These are phyloP conservation scores for Epichloe gansuensis DNA, from an alignment of 2,329 filamentous ascomycete species.

Conservation along the genomic window DNA sequence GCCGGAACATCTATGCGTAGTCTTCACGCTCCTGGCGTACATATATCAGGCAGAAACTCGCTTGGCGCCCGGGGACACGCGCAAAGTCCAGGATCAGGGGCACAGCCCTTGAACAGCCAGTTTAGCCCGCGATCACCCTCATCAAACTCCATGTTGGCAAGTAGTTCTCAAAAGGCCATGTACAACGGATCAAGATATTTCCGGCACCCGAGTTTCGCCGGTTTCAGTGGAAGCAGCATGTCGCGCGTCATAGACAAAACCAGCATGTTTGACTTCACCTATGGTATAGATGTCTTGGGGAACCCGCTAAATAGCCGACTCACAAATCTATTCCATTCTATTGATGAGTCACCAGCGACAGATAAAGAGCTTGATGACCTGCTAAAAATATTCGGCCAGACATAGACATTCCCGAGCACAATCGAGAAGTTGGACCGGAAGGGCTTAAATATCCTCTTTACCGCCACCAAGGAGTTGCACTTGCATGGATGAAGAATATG, in stretches of 20 bases:
- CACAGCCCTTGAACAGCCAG: not conserved
- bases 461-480: slow-evolving; percentile 70
- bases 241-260: slow-evolving; percentile 26
- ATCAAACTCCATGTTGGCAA: not conserved
- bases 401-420: slow-evolving; percentile 47
- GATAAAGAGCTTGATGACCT: slow-evolving; percentile 58
- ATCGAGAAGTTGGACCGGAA: slow-evolving; percentile 56
- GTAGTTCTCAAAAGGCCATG: not conserved
- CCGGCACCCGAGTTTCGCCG: not conserved
- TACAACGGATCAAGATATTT: not conserved
- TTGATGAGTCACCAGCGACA: slow-evolving; percentile 26
- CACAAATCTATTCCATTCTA: slow-evolving; percentile 20
- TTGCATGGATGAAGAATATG: slow-evolving; percentile 75
- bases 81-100: not conserved
- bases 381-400: slow-evolving; percentile 62
- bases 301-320: slow-evolving; percentile 23
- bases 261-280: slow-evolving; percentile 23
- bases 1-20: not conserved
- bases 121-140: not conserved
- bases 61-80: not conserved
- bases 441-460: slow-evolving; percentile 59
- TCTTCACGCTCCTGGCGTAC: not conserved
- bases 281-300: slow-evolving; percentile 24
- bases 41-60: not conserved
- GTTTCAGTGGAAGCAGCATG: slow-evolving; percentile 11